A percentile compares a stretch with the other conserved stretches of the same genome.
These are phyloP conservation scores for Curvularia spicifera DNA, from an alignment of 2,329 filamentous ascomycete species.

Conservation along the genomic window DNA sequence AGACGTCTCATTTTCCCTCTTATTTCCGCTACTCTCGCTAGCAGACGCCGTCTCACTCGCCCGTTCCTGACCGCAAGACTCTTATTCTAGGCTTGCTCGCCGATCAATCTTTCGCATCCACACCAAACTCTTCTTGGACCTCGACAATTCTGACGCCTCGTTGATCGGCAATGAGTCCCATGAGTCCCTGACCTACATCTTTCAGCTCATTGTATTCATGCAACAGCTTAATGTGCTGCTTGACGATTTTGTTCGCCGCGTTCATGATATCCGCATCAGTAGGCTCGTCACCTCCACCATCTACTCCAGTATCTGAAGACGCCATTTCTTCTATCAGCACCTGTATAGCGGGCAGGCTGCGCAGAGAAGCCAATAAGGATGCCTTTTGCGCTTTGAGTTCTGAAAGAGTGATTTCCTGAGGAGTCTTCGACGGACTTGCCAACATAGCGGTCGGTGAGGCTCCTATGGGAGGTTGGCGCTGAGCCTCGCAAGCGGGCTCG, in stretches of 20 bases:
- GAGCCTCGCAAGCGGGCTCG: not conserved
- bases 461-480: not conserved
- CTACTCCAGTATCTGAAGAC: slow-evolving; percentile 24
- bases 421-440: slow-evolving; percentile 32
- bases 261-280: slow-evolving; percentile 44
- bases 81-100: not conserved
- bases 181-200: slow-evolving; percentile 69
- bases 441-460: not conserved
- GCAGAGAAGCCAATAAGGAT: slow-evolving; percentile 43
- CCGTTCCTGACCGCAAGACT: not conserved
- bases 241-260: slow-evolving; percentile 61
- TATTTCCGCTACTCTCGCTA: not conserved
- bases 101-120: slow-evolving; percentile 52
- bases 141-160: slow-evolving; percentile 62
- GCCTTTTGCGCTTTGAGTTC: slow-evolving; percentile 54
- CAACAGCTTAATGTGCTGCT: slow-evolving; percentile 68
- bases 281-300: slow-evolving; percentile 29
- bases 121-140: slow-evolving; percentile 57
- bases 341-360: slow-evolving; percentile 42
- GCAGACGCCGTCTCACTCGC: not conserved
- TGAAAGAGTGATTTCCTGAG: slow-evolving; percentile 57
- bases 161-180: slow-evolving; percentile 71
- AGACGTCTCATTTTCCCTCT: not conserved
- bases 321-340: slow-evolving; percentile 40
- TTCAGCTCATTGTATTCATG: slow-evolving; percentile 75